phyloP scores from a whole-genome alignment of 139 green algal genomes.

The Edaphochlamys debaryana region DNA sequence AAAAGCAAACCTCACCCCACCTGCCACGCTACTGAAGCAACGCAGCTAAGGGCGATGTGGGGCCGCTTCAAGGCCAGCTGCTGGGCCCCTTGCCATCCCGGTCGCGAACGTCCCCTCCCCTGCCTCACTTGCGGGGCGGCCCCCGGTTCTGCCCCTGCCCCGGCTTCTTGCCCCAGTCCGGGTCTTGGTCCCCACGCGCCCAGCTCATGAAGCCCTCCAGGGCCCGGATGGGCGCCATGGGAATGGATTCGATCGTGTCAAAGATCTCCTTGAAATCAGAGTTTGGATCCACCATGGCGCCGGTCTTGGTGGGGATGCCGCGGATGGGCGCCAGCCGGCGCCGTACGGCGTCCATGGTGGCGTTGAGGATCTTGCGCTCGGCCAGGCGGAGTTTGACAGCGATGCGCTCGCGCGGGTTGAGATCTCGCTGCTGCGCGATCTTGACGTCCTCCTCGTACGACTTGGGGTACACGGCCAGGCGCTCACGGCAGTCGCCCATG shows the following conservation, averaged over 20 bases:
- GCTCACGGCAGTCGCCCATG: conserved; percentile 88
- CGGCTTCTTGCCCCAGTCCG: conserved; percentile 41
- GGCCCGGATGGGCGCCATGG: conserved; percentile 69
- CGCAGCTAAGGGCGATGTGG: too few relatives aligned
- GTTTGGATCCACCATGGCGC: conserved; percentile 89
- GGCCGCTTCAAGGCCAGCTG: too few relatives aligned
- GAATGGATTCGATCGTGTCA: conserved; percentile 84
- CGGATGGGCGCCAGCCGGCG: conserved; percentile 91
- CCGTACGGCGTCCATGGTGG: conserved; percentile 69
- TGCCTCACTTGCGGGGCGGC: not conserved
- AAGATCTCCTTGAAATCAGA: conserved; percentile 95
- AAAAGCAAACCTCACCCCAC: too few relatives aligned
- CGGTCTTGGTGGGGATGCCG: conserved; percentile 95
- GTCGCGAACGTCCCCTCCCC: not conserved
- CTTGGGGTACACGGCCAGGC: conserved; percentile 70
- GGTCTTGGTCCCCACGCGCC: conserved; percentile 64
- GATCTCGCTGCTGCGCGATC: conserved; percentile 65
- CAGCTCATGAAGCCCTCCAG: conserved; percentile 72
- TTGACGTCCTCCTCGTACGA: conserved; percentile 87
- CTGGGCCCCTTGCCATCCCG: too few relatives aligned
- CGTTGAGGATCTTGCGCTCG: conserved; percentile 63
- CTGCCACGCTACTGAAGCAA: too few relatives aligned
- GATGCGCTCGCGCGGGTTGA: conserved; percentile 54
- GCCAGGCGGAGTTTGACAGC: conserved; percentile 66
- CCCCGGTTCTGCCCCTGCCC: not conserved